Base-by-base conservation (phyloP, 1,284 basidiomycete genomes). In the Quambalaria eucalypti region DNA sequence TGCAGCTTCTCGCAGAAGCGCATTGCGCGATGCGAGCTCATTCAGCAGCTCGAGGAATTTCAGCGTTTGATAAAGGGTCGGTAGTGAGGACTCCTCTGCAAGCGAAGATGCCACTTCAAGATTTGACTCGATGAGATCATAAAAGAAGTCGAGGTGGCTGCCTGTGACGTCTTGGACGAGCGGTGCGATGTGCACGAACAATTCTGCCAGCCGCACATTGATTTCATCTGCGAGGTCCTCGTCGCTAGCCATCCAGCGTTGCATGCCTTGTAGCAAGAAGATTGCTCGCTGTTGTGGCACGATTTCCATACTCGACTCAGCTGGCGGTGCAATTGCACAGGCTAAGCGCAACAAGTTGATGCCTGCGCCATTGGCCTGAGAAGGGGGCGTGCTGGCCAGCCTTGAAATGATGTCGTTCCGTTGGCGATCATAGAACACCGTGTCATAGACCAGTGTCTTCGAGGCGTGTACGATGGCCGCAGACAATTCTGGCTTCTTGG, bases 91-190 rank as follows among this genome's bases (percentile, higher is more conserved):
- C 2, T 80, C 75, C 38, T 90, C 85, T 7, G 79, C 77, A 19
- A 90, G 78, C 0, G 83, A 82, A 16, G 81, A 81, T 49, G 80
- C 82, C 85, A 74, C 79, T 59, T 93, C 90, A 1, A 97, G 79
- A 62, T 89, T 90, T 52, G 82, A 87, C 74, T 95, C 90, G 21
- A 95, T 76, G 5, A 96, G 77, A 73, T 97, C 91, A 71, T 90
- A 91, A 16, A 95, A 84, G 47, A 91, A 82, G 51, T 90, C 87
- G 88, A 93, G 93, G 74, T 97, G 95, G 0, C 81, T 80, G 0
- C 95, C 95, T 4, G 83, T 79, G 0, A 96, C 80, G 66, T 84
- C 87, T 74, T 97, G 91, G 51, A 98, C 78, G 48, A 97, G 87
- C 0, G 93, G 90, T 1, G 85, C 85, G 1, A 98, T 79, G 56